Conservation (phyloP, 2,329 filamentous ascomycete genomes). For the Fusarium nanum region DNA sequence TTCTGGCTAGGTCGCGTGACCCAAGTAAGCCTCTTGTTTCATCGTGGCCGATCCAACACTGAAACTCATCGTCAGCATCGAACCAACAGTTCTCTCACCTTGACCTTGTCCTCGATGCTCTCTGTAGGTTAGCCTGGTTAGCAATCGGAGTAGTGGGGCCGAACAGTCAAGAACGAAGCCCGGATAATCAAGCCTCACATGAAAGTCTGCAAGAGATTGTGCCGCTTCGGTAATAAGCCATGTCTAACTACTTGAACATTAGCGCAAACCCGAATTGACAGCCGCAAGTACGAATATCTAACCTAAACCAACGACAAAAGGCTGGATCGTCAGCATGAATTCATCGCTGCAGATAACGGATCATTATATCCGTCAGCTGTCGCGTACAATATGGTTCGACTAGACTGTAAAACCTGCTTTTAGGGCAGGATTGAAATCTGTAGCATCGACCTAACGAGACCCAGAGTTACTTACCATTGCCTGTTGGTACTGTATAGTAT, state of each 20-base stretch:
- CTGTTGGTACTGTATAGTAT: background rate
- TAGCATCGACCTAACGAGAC: background rate
- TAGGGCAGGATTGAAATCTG: slow-evolving; percentile 7
- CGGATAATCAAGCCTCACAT: background rate
- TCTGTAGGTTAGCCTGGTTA: background rate
- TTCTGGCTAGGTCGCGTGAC: background rate
- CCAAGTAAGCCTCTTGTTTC: background rate
- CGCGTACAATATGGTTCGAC: background rate
- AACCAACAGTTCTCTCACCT: background rate
- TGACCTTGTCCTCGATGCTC: background rate
- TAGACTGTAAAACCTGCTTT: slow-evolving; percentile 28
- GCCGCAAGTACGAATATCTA: background rate
- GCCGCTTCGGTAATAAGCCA: slow-evolving; percentile 18
- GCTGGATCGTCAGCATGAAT: slow-evolving; percentile 12
- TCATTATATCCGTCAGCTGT: background rate
- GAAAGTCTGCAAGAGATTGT: background rate
- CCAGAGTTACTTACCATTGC: background rate
- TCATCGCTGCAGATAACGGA: slow-evolving; percentile 7
- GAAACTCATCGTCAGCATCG: background rate
- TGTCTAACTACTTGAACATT: background rate
- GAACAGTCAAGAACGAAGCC: background rate
- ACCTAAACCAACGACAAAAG: background rate
- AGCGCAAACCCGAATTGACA: slow-evolving; percentile 3
- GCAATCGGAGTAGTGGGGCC: slow-evolving; percentile 31
- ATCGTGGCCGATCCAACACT: background rate